phyloP scores from a whole-genome alignment of 768 basidiomycete genomes.

The Gyrodon lividus region DNA sequence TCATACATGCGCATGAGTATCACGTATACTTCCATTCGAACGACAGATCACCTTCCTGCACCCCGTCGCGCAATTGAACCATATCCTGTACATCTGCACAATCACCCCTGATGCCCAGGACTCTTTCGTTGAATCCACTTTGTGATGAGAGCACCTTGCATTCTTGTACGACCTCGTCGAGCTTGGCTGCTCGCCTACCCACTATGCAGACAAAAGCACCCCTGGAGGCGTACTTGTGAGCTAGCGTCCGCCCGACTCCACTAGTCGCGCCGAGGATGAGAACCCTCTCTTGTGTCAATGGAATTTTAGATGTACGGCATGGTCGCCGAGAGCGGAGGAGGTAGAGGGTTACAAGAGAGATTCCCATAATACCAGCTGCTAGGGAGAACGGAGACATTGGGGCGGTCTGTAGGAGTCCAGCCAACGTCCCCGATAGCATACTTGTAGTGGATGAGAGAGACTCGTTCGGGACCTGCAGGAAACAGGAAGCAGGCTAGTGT shows the following conservation, averaged over 20 bases:
- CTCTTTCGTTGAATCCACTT: slow-evolving; percentile 23
- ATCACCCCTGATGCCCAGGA: slow-evolving; percentile 60
- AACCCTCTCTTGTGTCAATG: slow-evolving; percentile 61
- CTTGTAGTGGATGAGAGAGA: too few species aligned
- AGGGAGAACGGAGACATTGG: slow-evolving; percentile 8
- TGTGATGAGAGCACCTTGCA: slow-evolving; percentile 39
- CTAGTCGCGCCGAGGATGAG: slow-evolving; percentile 81
- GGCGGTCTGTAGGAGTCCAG: slow-evolving; percentile 1
- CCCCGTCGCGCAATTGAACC: slow-evolving; percentile 49
- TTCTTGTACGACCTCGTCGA: slow-evolving; percentile 61
- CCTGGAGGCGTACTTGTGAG: slow-evolving; percentile 66
- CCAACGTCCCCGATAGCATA: slow-evolving; percentile 12
- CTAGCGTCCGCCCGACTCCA: slow-evolving; percentile 76
- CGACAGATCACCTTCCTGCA: slow-evolving; percentile 49
- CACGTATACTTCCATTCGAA: not conserved
- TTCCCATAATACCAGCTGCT: slow-evolving; percentile 10
- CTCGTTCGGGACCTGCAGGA: too few species aligned
- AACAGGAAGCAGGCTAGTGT: too few species aligned
- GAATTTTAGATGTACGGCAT: slow-evolving; percentile 37
- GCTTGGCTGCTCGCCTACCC: slow-evolving; percentile 54
- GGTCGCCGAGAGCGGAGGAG: slow-evolving; percentile 16
- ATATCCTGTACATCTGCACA: slow-evolving; percentile 67
- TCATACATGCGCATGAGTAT: not conserved
- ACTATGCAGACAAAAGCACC: slow-evolving; percentile 77
- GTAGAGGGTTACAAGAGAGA: slow-evolving; percentile 17